Conservation (phyloP, 2,329 filamentous ascomycete genomes). For the Nothophoma quercina region DNA sequence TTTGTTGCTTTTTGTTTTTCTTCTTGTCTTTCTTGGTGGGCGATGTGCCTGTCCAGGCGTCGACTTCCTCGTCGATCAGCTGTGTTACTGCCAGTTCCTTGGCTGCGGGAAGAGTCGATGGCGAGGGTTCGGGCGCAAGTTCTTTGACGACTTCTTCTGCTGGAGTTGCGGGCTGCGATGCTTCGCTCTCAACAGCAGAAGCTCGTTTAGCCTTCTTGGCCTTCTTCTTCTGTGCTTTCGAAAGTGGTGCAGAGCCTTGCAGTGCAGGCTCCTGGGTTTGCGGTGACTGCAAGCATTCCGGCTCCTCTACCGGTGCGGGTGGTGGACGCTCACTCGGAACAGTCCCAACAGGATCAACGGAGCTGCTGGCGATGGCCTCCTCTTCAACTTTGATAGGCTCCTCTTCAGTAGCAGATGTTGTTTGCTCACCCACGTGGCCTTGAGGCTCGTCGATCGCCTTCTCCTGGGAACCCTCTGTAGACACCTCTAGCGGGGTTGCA, state of each 20-base stretch:
- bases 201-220: constrained; percentile 37
- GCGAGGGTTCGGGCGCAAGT: constrained; percentile 6
- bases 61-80: constrained; percentile 15
- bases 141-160: constrained; percentile 15
- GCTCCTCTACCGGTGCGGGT: constrained; percentile 6
- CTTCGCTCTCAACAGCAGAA: constrained; percentile 23
- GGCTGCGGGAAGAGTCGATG: not conserved
- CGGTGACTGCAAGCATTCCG: not conserved
- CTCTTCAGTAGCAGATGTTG: not conserved
- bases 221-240: constrained; percentile 41
- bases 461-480: not conserved
- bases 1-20: constrained; percentile 29
- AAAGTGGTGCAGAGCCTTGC: constrained; percentile 22
- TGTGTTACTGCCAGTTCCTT: constrained; percentile 5
- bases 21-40: constrained; percentile 28
- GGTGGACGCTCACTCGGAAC: constrained; percentile 11
- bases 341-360: constrained; percentile 1
- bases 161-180: constrained; percentile 19
- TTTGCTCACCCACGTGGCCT: not conserved
- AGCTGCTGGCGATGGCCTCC: not conserved
- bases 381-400: not conserved
- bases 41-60: constrained; percentile 10
- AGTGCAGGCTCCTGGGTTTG: not conserved
- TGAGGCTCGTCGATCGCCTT: not conserved
- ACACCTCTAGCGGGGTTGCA: not conserved